These are phyloP conservation scores for Jaapia argillacea DNA, from an alignment of 768 basidiomycete genomes.

Conservation along the genomic window DNA sequence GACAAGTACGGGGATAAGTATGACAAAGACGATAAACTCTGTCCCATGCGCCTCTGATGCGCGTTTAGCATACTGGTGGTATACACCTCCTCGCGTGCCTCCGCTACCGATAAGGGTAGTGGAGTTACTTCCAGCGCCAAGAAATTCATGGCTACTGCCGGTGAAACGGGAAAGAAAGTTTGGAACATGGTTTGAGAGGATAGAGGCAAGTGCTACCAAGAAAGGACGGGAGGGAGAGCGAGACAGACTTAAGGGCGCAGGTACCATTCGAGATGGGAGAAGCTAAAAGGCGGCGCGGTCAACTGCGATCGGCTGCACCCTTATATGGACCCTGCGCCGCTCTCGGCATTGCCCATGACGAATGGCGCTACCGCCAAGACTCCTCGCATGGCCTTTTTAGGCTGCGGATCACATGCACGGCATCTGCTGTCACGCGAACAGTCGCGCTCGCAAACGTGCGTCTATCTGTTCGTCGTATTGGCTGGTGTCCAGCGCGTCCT, in stretches of 20 bases:
- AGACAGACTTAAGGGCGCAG: neutral
- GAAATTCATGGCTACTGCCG: neutral
- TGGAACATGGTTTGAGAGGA: slow-evolving; percentile 15
- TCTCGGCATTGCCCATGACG: too few species aligned
- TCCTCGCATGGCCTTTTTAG: too few species aligned
- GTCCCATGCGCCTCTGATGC: slow-evolving; percentile 11
- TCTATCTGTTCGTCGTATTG: too few species aligned
- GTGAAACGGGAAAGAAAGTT: slow-evolving; percentile 6
- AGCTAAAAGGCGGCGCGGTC: neutral
- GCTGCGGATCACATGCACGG: too few species aligned
- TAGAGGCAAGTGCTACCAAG: slow-evolving; percentile 15
- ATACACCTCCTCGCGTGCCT: neutral
- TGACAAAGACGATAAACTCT: slow-evolving; percentile 29
- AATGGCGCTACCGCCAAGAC: too few species aligned
- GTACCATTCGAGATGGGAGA: neutral
- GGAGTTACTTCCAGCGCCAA: neutral
- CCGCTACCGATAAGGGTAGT: neutral
- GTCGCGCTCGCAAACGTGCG: too few species aligned
- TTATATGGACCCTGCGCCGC: neutral
- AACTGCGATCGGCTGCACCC: neutral
- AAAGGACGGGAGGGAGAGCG: slow-evolving; percentile 1
- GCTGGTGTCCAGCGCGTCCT: too few species aligned
- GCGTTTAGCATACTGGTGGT: slow-evolving; percentile 23
- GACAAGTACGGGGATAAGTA: slow-evolving; percentile 79
- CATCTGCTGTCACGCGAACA: too few species aligned